Percentiles rank a stretch among this genome's conserved stretches.
These are phyloP conservation scores for Orbilia javanica DNA, from an alignment of 2,329 filamentous ascomycete species.

Conservation along the genomic window DNA sequence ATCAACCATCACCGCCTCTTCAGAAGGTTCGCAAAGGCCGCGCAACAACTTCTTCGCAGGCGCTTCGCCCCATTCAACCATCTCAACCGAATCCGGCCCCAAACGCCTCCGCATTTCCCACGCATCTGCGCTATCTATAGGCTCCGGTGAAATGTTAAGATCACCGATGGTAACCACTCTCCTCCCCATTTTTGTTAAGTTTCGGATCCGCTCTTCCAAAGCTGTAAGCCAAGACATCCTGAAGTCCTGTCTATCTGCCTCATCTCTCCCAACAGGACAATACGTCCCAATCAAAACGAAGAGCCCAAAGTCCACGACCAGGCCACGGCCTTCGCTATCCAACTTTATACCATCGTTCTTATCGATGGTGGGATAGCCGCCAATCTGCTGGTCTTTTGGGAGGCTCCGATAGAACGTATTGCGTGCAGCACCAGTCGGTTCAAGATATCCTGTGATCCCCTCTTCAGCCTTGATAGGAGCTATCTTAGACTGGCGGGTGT, in stretches of 20 bases:
- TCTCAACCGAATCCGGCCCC: conserved; percentile 63
- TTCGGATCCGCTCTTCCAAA: conserved; percentile 85
- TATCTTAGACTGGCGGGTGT: conserved; percentile 88
- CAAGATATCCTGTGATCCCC: conserved; percentile 86
- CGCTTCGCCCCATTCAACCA: conserved; percentile 58
- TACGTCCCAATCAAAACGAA: conserved; percentile 96
- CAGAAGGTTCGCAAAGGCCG: conserved; percentile 59
- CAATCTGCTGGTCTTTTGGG: conserved; percentile 80
- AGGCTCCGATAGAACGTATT: conserved; percentile 77
- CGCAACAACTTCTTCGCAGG: conserved; percentile 60
- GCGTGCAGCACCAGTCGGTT: conserved; percentile 76
- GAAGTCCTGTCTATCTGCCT: conserved; percentile 80
- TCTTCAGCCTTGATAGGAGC: conserved; percentile 91
- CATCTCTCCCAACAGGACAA: conserved; percentile 88
- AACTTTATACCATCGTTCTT: conserved; percentile 79
- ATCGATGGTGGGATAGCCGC: conserved; percentile 81
- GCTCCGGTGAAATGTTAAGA: conserved; percentile 79
- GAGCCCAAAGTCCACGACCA: conserved; percentile 91
- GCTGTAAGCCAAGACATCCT: conserved; percentile 82
- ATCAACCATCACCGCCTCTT: conserved; percentile 72
- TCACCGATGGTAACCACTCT: conserved; percentile 88
- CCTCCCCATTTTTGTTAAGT: conserved; percentile 81
- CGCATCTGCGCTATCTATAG: conserved; percentile 81
- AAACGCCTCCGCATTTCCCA: conserved; percentile 79
- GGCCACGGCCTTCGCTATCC: conserved; percentile 91